phyloP scores from a whole-genome alignment of 352 stramenopile genomes.

The Poterioochromonas sp. region DNA sequence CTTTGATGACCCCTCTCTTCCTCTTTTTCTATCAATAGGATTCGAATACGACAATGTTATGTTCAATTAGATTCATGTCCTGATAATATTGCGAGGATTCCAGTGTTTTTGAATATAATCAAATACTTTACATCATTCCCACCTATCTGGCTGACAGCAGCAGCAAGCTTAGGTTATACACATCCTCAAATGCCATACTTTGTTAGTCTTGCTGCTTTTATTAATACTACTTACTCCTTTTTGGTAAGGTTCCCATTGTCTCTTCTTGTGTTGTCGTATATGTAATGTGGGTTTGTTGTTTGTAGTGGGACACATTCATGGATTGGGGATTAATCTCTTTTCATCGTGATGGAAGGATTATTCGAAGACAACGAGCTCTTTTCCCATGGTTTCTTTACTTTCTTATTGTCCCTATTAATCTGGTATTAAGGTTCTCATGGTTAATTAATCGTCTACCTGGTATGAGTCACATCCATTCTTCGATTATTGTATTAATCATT shows the following conservation, averaged over 20 bases:
- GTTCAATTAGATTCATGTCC: constrained; percentile 37
- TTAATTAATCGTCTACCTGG: constrained; percentile 16
- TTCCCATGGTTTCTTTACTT: constrained; percentile 36
- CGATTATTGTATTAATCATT: constrained; percentile 13
- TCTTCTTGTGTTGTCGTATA: background rate
- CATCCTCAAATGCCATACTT: background rate
- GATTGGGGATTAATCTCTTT: constrained; percentile 41
- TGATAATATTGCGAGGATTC: constrained; percentile 27
- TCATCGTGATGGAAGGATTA: constrained; percentile 25
- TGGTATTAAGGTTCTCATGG: constrained; percentile 40
- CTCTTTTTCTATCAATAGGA: constrained; percentile 20
- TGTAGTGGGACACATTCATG: constrained; percentile 43
- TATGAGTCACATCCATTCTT: background rate
- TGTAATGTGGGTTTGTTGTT: constrained; percentile 31
- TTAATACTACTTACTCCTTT: constrained; percentile 27
- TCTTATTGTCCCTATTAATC: constrained; percentile 34
- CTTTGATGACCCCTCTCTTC: background rate
- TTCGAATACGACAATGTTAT: constrained; percentile 41
- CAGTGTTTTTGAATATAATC: constrained; percentile 39
- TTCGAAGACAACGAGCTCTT: constrained; percentile 34
- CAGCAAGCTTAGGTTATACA: background rate
- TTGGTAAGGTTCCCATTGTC: background rate
- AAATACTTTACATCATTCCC: constrained; percentile 44
- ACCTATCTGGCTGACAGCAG: constrained; percentile 38
- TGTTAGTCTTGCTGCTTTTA: background rate